These are phyloP conservation scores for Medicago arabica DNA, from an alignment of 306 rosid genomes.

Conservation along the genomic window DNA sequence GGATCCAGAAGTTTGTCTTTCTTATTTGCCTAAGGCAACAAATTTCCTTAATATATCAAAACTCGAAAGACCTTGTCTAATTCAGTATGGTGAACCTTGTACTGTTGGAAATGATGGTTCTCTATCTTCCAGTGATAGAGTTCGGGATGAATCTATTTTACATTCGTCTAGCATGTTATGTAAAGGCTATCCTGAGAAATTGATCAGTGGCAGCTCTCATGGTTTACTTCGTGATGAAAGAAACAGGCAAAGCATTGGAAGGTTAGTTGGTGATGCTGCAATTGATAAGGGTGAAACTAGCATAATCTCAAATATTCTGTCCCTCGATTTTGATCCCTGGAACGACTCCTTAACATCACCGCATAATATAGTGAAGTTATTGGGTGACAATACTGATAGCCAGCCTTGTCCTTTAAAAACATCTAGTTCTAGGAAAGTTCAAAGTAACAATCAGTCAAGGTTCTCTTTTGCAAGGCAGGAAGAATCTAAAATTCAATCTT, in stretches of 20 bases:
- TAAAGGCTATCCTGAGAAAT: constrained; percentile 71
- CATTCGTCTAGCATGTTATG: constrained; percentile 50
- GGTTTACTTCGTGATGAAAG: constrained; percentile 60
- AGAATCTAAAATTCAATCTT: constrained; percentile 62
- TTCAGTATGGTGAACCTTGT: constrained; percentile 55
- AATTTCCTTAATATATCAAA: constrained; percentile 56
- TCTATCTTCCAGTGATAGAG: constrained; percentile 55
- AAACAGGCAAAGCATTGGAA: constrained; percentile 54
- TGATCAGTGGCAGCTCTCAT: constrained; percentile 55
- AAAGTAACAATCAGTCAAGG: constrained; percentile 82
- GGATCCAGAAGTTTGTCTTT: constrained; percentile 83
- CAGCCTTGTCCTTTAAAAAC: constrained; percentile 57
- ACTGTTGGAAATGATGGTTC: constrained; percentile 55
- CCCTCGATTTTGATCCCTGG: constrained; percentile 89
- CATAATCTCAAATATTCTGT: constrained; percentile 91
- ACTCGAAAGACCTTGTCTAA: constrained; percentile 48
- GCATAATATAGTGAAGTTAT: constrained; percentile 69
- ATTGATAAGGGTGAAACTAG: constrained; percentile 89
- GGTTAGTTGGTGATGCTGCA: constrained; percentile 61
- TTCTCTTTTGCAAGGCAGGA: constrained; percentile 97
- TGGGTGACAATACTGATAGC: constrained; percentile 65
- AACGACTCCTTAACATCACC: constrained; percentile 80
- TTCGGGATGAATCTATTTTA: constrained; percentile 52
- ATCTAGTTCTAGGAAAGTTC: constrained; percentile 81
- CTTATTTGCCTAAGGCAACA: constrained; percentile 62